Evolutionary conservation across 2,329 filamentous ascomycete species (phyloP).

Genomic region (Aspergillus sp.): DNA sequence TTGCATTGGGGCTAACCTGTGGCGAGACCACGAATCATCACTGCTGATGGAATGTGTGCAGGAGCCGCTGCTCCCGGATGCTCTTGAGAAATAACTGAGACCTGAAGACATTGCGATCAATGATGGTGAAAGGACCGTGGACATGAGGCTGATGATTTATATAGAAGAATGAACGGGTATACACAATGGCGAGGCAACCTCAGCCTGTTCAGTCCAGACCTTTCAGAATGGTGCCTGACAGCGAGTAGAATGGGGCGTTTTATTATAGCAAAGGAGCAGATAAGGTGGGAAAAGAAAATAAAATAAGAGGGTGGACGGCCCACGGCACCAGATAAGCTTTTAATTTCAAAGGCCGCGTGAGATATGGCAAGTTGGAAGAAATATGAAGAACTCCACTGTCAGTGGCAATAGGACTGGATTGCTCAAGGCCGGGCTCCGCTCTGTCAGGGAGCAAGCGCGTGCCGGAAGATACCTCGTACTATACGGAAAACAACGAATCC

Average conservation of each 20-base stretch:
- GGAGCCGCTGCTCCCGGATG: conserved; percentile 30
- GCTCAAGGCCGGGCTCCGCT: conserved; percentile 11
- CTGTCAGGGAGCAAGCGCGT: conserved; percentile 18
- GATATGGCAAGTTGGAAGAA: conserved; percentile 14
- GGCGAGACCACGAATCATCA: conserved; percentile 36
- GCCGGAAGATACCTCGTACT: conserved; percentile 18
- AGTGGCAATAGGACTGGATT: conserved; percentile 16
- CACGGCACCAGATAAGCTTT: conserved; percentile 22
- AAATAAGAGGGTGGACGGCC: not conserved
- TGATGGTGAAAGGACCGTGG: conserved; percentile 31
- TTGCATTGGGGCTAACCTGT: conserved; percentile 36
- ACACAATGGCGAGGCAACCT: not conserved
- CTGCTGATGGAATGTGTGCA: conserved; percentile 32
- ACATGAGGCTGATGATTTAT: conserved; percentile 28
- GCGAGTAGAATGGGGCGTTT: conserved; percentile 7
- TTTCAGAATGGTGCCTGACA: conserved; percentile 5
- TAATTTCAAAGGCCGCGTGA: conserved; percentile 15
- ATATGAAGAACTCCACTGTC: conserved; percentile 14
- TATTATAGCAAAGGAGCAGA: conserved; percentile 4
- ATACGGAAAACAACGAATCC: conserved; percentile 19
- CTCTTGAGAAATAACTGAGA: conserved; percentile 34
- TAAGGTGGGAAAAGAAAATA: not conserved
- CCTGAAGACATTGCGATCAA: conserved; percentile 34
- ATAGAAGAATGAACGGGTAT: not conserved
- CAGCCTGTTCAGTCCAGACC: conserved; percentile 6